These are phyloP conservation scores for Penicillium sp. DNA, from an alignment of 2,329 filamentous ascomycete genomes.

Conservation along the genomic window DNA sequence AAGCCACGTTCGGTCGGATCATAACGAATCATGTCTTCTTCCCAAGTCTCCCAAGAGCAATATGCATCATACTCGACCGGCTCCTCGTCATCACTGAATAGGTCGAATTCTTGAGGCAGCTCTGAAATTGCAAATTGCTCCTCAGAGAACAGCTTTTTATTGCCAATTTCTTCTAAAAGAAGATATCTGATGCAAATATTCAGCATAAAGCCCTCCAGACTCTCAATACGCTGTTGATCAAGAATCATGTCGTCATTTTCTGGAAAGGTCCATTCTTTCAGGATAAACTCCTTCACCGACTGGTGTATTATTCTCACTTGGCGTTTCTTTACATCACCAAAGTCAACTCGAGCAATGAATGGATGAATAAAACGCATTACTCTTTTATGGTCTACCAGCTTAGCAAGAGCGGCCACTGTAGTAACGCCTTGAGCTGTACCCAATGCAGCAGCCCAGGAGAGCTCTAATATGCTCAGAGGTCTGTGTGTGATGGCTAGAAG, in stretches of 20 bases:
- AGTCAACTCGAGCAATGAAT: constrained; percentile 18
- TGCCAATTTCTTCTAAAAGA: too few relatives aligned
- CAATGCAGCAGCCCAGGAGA: too few relatives aligned
- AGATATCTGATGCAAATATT: too few relatives aligned
- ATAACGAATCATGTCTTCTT: constrained; percentile 27
- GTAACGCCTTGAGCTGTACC: constrained; percentile 11
- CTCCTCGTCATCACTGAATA: too few relatives aligned
- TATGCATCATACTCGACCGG: constrained; percentile 7
- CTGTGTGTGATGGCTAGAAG: constrained; percentile 15
- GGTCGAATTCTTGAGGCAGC: too few relatives aligned
- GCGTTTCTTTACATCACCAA: constrained; percentile 13
- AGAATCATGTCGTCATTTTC: too few relatives aligned
- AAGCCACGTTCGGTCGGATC: constrained; percentile 23
- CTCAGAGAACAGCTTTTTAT: too few relatives aligned
- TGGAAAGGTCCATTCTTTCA: not conserved
- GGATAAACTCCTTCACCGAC: constrained; percentile 20
- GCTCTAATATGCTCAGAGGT: too few relatives aligned
- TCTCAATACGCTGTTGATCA: too few relatives aligned
- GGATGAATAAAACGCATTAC: constrained; percentile 20
- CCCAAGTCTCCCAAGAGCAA: constrained; percentile 29
- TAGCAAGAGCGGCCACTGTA: constrained; percentile 19
- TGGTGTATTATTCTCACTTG: constrained; percentile 21
- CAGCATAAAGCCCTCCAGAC: too few relatives aligned
- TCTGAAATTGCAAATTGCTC: too few relatives aligned
- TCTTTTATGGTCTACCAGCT: constrained; percentile 25